Percentiles rank a stretch among this genome's conserved stretches.
Conservation (phyloP, 805 yeast species). For the Saccharomycopsis schoenii region DNA sequence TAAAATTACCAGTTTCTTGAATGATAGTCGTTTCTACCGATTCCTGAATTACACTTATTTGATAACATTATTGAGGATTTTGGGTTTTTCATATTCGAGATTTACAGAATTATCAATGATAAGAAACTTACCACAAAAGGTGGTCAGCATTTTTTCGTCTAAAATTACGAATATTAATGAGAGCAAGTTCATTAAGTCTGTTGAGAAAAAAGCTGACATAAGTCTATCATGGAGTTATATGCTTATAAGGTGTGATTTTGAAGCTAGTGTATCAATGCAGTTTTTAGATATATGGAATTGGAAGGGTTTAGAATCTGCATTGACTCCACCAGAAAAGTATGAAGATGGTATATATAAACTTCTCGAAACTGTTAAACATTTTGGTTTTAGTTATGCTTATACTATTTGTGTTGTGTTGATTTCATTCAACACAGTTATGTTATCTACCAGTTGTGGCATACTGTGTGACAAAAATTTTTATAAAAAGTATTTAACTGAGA, state of each 20-base stretch:
- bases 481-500: background rate
- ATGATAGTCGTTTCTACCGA: background rate
- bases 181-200: background rate
- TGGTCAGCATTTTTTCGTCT: background rate
- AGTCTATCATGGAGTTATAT: background rate
- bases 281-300: background rate
- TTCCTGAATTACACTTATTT: background rate
- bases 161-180: background rate
- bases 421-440: background rate
- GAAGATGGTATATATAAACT: background rate
- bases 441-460: background rate
- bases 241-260: background rate
- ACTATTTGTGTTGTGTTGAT: background rate
- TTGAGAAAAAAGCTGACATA: background rate
- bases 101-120: background rate
- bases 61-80: background rate
- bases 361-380: background rate
- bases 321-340: too few relatives aligned
- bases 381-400: background rate
- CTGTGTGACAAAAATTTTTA: background rate
- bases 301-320: background rate
- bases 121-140: background rate
- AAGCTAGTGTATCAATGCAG: background rate
- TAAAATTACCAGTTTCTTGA: background rate
- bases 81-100: background rate